Conservation (phyloP, 805 yeast species). For the Yarrowia yakushimensis region DNA sequence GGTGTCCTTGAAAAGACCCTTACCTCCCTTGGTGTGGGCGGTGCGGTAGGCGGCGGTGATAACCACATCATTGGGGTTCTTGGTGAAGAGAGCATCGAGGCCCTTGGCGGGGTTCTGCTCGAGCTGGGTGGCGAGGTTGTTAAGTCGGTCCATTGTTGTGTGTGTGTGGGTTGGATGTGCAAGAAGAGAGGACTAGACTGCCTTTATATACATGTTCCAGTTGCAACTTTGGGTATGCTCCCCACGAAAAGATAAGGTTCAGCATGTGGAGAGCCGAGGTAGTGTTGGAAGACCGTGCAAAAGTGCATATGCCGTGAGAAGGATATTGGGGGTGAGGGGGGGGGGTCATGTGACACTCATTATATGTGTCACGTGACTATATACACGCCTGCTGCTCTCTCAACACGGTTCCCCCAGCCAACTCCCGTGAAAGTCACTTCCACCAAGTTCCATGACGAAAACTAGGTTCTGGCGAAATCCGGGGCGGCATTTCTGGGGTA, state of each 20-base stretch:
- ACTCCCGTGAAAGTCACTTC: neutral
- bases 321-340: neutral
- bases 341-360: neutral
- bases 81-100: slow-evolving; percentile 43
- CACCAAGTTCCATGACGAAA: slow-evolving; percentile 17
- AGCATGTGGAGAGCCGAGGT: slow-evolving; percentile 24
- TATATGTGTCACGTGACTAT: neutral
- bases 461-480: slow-evolving; percentile 9
- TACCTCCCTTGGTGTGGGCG: slow-evolving; percentile 82
- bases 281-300: no score
- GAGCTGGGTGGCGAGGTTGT: slow-evolving; percentile 36
- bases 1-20: slow-evolving; percentile 79
- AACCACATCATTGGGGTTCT: slow-evolving; percentile 84
- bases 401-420: neutral
- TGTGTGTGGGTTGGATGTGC: neutral
- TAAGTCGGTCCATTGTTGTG: slow-evolving; percentile 36
- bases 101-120: slow-evolving; percentile 37
- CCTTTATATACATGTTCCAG: neutral
- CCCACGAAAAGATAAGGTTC: slow-evolving; percentile 15
- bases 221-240: neutral
- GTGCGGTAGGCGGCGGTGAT: slow-evolving; percentile 88
- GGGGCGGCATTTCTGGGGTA: slow-evolving; percentile 26
- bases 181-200: neutral
- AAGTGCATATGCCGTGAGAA: no score
- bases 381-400: no score